phyloP scores from a whole-genome alignment of 2,329 filamentous ascomycete genomes.

The Cercospora zeina region DNA sequence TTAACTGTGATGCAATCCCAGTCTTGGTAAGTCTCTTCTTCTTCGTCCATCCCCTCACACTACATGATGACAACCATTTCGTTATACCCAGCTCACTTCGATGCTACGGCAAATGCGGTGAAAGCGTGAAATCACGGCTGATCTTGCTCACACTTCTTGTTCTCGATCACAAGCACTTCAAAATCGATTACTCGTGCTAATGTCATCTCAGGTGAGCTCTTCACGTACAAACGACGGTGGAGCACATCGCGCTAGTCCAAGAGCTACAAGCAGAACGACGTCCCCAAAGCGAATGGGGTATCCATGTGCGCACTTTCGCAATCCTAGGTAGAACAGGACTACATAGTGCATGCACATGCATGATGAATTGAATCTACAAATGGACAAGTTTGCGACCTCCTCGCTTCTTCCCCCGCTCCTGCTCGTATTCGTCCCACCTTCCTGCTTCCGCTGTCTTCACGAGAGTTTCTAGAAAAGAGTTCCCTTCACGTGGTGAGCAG shows the following conservation, averaged over 20 bases:
- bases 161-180: neutral
- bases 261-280: neutral
- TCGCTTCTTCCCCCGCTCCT: too few species aligned
- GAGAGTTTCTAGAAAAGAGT: too few species aligned
- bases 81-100: constrained; percentile 20
- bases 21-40: neutral
- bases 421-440: too few species aligned
- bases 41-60: neutral
- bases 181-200: neutral
- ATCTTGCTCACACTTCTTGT: neutral
- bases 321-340: neutral
- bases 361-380: neutral
- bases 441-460: too few species aligned
- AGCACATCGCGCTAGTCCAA: neutral
- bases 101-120: constrained; percentile 19
- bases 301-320: neutral
- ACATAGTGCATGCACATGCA: neutral
- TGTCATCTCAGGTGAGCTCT: neutral
- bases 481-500: too few species aligned
- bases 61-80: constrained; percentile 18
- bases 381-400: too few species aligned
- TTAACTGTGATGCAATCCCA: neutral
- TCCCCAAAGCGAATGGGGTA: neutral
- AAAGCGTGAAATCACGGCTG: constrained; percentile 18
- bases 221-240: neutral